Evolutionary conservation across 306 rosid genomes (phyloP).

Genomic region (Benincasa hispida): DNA sequence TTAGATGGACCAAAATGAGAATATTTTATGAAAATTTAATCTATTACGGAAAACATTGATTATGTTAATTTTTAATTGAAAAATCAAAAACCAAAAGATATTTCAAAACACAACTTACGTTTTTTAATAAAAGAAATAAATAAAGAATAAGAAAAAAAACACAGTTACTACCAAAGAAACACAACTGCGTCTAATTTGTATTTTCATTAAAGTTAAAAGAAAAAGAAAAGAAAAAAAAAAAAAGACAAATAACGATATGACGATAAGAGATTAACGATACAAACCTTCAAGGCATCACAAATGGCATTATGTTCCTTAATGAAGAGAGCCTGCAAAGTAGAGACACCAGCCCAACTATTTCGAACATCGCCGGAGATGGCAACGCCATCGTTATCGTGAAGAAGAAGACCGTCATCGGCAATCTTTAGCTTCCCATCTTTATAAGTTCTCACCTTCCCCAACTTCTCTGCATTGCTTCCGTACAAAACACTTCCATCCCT

Average conservation of each 20-base stretch:
- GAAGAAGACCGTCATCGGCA: conserved; percentile 43
- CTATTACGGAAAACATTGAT: too few species aligned
- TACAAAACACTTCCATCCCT: conserved; percentile 75
- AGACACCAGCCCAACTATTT: conserved; percentile 62
- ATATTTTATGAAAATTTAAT: too few species aligned
- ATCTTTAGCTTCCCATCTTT: conserved; percentile 55
- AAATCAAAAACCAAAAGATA: too few species aligned
- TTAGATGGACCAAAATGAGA: too few species aligned
- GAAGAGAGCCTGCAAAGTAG: conserved; percentile 52
- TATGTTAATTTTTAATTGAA: too few species aligned
- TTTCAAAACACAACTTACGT: too few species aligned
- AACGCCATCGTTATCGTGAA: conserved; percentile 44
- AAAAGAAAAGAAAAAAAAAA: too few species aligned
- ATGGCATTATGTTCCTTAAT: conserved; percentile 54
- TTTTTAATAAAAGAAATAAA: too few species aligned
- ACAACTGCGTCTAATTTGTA: too few species aligned
- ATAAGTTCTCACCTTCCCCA: conserved; percentile 49
- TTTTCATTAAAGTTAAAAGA: too few species aligned
- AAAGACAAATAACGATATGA: rapidly evolving
- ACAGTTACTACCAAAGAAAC: too few species aligned
- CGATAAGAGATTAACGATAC: neutral
- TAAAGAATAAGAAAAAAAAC: too few species aligned
- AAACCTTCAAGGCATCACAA: conserved; percentile 53
- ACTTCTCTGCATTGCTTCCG: conserved; percentile 39
- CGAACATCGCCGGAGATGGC: conserved; percentile 67